phyloP scores from a whole-genome alignment of 129 eudicot species.

The Flaveria ramosissima region DNA sequence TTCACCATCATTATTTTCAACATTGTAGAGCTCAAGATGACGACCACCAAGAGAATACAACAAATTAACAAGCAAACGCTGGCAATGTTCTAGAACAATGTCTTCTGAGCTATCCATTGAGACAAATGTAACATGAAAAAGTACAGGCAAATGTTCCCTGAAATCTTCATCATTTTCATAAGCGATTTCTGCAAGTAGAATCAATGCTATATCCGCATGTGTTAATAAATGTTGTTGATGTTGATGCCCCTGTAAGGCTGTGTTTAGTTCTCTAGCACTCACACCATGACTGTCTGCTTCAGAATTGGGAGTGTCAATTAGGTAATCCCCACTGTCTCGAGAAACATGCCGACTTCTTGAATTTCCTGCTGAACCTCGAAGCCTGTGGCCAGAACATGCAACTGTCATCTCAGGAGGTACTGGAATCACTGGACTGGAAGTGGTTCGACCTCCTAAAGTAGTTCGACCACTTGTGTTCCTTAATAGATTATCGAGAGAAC shows the following conservation, averaged over 20 bases:
- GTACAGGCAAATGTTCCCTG: slow-evolving; percentile 82
- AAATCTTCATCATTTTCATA: slow-evolving; percentile 92
- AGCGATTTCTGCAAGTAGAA: slow-evolving; percentile 90
- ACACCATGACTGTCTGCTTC: slow-evolving; percentile 76
- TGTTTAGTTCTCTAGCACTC: slow-evolving; percentile 83
- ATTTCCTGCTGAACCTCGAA: slow-evolving; percentile 45
- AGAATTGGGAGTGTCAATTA: slow-evolving; percentile 88
- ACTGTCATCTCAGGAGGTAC: slow-evolving; percentile 70
- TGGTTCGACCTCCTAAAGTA: slow-evolving; percentile 64
- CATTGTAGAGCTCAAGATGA: slow-evolving; percentile 84
- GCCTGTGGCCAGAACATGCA: slow-evolving; percentile 67
- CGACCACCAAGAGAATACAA: slow-evolving; percentile 93
- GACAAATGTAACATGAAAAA: slow-evolving; percentile 86
- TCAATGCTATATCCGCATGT: slow-evolving; percentile 89
- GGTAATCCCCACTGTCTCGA: slow-evolving; percentile 87
- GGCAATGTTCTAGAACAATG: slow-evolving; percentile 87
- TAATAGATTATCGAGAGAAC: slow-evolving; percentile 71
- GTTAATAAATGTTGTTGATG: slow-evolving; percentile 65
- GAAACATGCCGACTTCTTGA: slow-evolving; percentile 87
- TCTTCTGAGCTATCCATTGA: slow-evolving; percentile 99
- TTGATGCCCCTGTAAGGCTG: slow-evolving; percentile 80
- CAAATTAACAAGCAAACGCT: slow-evolving; percentile 79
- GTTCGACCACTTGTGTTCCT: slow-evolving; percentile 77
- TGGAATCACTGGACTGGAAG: slow-evolving; percentile 67
- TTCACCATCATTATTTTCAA: slow-evolving; percentile 77